Evolutionary conservation across 257 asterid species (phyloP).

Genomic region (Solanum clarkiae): DNA sequence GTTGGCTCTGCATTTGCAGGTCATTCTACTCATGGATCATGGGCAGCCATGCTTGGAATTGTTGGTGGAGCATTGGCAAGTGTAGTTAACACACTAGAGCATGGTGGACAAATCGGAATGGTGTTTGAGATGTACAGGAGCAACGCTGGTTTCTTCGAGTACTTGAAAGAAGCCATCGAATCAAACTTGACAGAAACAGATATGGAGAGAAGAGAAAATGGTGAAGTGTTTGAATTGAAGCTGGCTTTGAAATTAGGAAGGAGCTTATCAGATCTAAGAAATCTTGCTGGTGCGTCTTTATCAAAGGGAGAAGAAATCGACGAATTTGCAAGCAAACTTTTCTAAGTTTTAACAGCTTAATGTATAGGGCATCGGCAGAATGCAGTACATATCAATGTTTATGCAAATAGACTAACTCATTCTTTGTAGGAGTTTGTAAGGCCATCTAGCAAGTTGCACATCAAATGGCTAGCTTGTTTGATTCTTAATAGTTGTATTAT

Average conservation of each 20-base stretch:
- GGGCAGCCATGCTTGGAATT: conserved; percentile 35
- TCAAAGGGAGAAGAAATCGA: conserved; percentile 6
- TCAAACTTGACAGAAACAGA: conserved; percentile 34
- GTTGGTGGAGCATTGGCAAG: conserved; percentile 58
- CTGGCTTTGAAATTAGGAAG: conserved; percentile 62
- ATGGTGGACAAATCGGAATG: conserved; percentile 79
- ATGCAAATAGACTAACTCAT: neutral
- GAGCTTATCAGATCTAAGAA: conserved; percentile 54
- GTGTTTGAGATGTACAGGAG: conserved; percentile 71
- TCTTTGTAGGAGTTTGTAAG: neutral
- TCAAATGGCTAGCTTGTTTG: neutral
- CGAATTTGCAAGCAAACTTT: conserved; percentile 66
- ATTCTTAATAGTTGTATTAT: neutral
- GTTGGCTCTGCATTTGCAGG: conserved; percentile 32
- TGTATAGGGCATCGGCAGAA: neutral
- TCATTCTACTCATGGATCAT: conserved; percentile 10
- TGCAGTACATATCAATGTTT: neutral
- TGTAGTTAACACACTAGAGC: conserved; percentile 51
- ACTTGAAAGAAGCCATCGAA: conserved; percentile 51
- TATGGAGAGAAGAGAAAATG: conserved; percentile 41
- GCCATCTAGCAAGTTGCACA: neutral
- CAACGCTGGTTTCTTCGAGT: conserved; percentile 60
- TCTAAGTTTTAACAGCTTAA: neutral
- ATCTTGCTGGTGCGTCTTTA: conserved; percentile 21
- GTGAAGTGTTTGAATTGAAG: conserved; percentile 54